These are phyloP conservation scores for Lentinula sp. DNA, from an alignment of 768 basidiomycete species.

Conservation along the genomic window DNA sequence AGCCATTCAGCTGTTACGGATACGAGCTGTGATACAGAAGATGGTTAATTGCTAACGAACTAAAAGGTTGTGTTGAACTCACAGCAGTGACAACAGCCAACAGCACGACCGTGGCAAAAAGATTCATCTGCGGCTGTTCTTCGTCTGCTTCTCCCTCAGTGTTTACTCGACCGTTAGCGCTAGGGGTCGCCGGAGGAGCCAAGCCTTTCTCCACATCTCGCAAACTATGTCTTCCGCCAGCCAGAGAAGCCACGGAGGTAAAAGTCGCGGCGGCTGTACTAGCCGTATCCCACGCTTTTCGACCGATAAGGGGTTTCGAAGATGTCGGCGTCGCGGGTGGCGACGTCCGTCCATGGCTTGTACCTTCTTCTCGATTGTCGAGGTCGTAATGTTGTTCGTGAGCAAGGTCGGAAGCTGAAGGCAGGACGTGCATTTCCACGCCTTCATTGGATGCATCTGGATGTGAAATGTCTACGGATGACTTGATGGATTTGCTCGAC, in stretches of 20 bases:
- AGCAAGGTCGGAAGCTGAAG: not conserved
- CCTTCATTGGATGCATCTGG: not conserved
- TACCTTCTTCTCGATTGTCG: not conserved
- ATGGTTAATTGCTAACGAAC: not conserved
- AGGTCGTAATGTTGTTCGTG: not conserved
- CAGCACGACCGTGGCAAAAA: slow-evolving; percentile 28
- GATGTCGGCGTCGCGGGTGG: not conserved
- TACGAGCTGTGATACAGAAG: slow-evolving; percentile 21
- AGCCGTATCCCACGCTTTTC: not conserved
- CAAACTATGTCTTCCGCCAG: slow-evolving; percentile 12
- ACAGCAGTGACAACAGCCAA: slow-evolving; percentile 29
- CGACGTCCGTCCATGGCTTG: not conserved
- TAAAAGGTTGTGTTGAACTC: slow-evolving; percentile 35
- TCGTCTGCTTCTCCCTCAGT: slow-evolving; percentile 21
- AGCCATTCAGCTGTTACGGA: slow-evolving; percentile 37
- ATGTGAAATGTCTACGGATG: not conserved
- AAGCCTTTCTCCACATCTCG: slow-evolving; percentile 1
- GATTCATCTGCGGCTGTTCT: slow-evolving; percentile 31
- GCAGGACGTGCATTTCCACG: not conserved
- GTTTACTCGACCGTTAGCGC: not conserved
- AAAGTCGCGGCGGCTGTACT: not conserved
- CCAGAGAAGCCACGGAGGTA: not conserved
- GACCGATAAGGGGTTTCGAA: not conserved
- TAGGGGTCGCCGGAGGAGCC: not conserved
- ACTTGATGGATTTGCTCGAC: slow-evolving; percentile 1